phyloP scores from a whole-genome alignment of 768 basidiomycete genomes.

The Hemileccinum impolitum region DNA sequence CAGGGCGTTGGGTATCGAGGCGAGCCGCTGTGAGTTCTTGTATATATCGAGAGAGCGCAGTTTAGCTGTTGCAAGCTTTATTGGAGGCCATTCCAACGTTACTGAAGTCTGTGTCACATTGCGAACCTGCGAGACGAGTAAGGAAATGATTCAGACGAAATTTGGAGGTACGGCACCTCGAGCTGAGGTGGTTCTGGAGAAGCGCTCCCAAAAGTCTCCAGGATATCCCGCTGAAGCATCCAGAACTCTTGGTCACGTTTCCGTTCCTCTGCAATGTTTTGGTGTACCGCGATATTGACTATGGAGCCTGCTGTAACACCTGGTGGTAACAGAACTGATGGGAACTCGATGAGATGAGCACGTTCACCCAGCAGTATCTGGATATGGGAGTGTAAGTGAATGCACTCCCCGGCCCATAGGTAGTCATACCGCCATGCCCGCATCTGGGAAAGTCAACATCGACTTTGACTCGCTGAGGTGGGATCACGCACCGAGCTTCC shows the following conservation, averaged over 20 bases:
- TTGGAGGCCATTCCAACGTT: conserved; percentile 89
- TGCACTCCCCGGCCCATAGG: not conserved
- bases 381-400: conserved; percentile 1
- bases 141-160: not conserved
- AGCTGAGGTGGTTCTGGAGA: conserved; percentile 74
- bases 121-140: conserved; percentile 53
- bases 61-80: conserved; percentile 82
- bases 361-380: conserved; percentile 91
- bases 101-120: conserved; percentile 97
- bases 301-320: conserved; percentile 93
- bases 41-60: conserved; percentile 90
- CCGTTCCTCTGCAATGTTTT: conserved; percentile 82
- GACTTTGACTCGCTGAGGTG: not conserved
- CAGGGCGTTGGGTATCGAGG: conserved; percentile 76
- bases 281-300: conserved; percentile 92
- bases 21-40: conserved; percentile 85
- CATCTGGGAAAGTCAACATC: conserved; percentile 52
- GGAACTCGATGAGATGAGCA: conserved; percentile 97
- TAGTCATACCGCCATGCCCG: conserved; percentile 81
- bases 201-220: conserved; percentile 64
- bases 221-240: conserved; percentile 77
- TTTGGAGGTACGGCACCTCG: conserved; percentile 44
- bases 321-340: conserved; percentile 89
- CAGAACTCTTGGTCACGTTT: conserved; percentile 80
- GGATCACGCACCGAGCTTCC: conserved; percentile 76